Evolutionary conservation across 2,329 filamentous ascomycete genomes (phyloP), one percentile per base, ranked within the genome.

Genomic region (Dothideomycetes sp.): DNA sequence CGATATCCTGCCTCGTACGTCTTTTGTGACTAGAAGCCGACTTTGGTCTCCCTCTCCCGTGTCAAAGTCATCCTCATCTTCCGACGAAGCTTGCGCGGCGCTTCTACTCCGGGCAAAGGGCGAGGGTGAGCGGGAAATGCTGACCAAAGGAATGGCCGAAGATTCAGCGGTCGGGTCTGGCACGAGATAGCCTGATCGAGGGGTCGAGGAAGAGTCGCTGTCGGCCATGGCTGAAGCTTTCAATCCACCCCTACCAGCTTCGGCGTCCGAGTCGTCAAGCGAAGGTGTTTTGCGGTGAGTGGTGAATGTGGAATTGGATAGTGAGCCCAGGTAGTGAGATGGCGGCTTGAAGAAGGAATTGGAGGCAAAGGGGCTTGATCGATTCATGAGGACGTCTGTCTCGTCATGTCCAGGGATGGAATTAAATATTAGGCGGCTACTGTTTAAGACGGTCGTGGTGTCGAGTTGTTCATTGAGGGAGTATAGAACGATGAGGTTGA

Each of bases 11-110:
- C 58, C 58, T 61, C 22, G 40, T 43, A 61, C 44, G 49, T 59
- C 46, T 45, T 52, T 45, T 44, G 52, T 43, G 41, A 63, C 50
- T 39, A 68, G 48, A 44, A 60, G 57, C 39, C 60, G 30, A 51
- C 51, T 63, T 57, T 51, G 48, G 59, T 58, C 44, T 39, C 62
- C 49, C 42, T 53, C 52, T 30, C 37, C 37, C n/a, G 45, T 31
- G 10, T 64, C 58, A 36, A 38, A 40, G 11, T 69, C 65, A 30
- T 69, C 66, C 37, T 70, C 67, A 42, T 66, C 65, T 41, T 69
- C 66, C 42, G 61, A 64, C 12, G 22, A 27, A n/a, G n/a, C n/a
- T 41, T 63, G 64, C 5, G 50, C 60, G 5, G 65, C 62, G 45
- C 55, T 63, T 37, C 61, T 52, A 34, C 42, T 58, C 40, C 62